Evolutionary conservation across 2,329 filamentous ascomycete species (phyloP).

Genomic region (Elsinoe necatrix): DNA sequence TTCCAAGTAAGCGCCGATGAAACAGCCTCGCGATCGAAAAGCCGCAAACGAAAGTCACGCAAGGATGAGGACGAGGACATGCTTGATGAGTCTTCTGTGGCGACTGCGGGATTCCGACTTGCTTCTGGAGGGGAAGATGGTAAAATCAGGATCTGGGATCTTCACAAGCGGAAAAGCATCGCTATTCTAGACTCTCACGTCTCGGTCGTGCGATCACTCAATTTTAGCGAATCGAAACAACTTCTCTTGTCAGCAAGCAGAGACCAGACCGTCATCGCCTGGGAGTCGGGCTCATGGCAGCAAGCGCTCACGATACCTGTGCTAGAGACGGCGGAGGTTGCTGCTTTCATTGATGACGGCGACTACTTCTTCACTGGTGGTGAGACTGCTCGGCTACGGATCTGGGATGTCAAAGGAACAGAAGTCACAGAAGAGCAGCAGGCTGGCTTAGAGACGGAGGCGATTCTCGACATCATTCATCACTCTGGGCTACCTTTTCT

Average conservation of each 20-base stretch:
- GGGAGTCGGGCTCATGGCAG: constrained; percentile 84
- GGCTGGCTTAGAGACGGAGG: constrained; percentile 49
- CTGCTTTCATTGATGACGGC: constrained; percentile 67
- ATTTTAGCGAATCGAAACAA: constrained; percentile 69
- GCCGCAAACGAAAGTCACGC: constrained; percentile 40
- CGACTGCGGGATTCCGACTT: constrained; percentile 60
- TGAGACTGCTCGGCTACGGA: constrained; percentile 68
- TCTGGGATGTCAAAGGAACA: constrained; percentile 72
- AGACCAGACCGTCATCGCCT: constrained; percentile 90
- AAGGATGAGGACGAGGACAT: constrained; percentile 41
- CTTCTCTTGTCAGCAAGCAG: constrained; percentile 74
- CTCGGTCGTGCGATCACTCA: constrained; percentile 81
- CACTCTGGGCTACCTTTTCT: constrained; percentile 59
- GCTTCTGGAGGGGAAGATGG: constrained; percentile 92
- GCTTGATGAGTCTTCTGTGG: constrained; percentile 43
- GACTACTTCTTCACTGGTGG: constrained; percentile 74
- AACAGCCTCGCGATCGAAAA: constrained; percentile 21
- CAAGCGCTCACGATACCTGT: constrained; percentile 70
- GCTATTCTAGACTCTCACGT: constrained; percentile 84
- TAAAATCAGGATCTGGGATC: constrained; percentile 82
- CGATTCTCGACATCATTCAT: constrained; percentile 65
- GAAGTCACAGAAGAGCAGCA: constrained; percentile 73
- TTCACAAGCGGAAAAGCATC: constrained; percentile 70
- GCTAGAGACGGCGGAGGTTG: constrained; percentile 75
- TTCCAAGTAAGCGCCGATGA: constrained; percentile 52